Evolutionary conservation across 78 protist genomes (phyloP).

Genomic region (Dictyostelium intermedium): DNA sequence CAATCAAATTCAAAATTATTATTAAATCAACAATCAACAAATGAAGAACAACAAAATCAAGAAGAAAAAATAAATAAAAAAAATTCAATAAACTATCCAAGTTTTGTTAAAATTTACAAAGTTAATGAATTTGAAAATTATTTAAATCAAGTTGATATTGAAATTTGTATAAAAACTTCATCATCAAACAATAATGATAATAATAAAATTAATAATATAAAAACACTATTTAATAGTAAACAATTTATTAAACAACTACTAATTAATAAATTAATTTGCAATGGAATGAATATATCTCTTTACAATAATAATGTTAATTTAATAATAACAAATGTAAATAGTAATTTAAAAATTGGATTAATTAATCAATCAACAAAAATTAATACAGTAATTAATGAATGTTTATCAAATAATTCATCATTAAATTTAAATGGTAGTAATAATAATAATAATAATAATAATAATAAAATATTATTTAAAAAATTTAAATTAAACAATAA

Average conservation of each 20-base stretch:
- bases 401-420: neutral
- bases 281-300: neutral
- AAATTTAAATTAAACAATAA: neutral
- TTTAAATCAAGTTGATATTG: neutral
- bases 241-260: constrained; percentile 12
- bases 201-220: neutral
- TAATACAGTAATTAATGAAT: constrained; percentile 1
- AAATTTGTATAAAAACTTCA: neutral
- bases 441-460: neutral
- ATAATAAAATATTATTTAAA: neutral
- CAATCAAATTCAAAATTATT: neutral
- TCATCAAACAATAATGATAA: neutral
- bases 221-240: neutral
- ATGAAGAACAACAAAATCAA: neutral
- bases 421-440: neutral
- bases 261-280: neutral
- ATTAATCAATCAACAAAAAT: constrained; percentile 14
- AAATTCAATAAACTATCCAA: neutral
- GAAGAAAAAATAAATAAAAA: neutral
- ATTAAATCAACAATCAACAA: neutral
- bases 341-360: constrained; percentile 3
- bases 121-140: neutral
- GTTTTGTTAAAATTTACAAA: neutral
- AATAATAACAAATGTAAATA: constrained; percentile 10
- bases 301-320: neutral